Evolutionary conservation across 2,329 filamentous ascomycete genomes (phyloP).

Genomic region (Sclerotinia borealis): DNA sequence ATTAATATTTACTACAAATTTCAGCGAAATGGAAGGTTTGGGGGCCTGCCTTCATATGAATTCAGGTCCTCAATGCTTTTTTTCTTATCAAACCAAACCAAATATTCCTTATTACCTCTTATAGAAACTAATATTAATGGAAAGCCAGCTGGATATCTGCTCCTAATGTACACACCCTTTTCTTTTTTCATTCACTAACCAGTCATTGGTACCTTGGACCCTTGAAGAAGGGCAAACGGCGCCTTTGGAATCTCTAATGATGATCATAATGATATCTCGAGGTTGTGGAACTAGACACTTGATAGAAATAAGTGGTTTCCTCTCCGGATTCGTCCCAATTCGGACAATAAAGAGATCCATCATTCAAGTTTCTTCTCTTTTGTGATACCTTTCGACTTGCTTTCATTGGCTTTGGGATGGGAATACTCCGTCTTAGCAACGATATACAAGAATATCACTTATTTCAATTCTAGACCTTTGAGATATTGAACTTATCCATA

Average conservation of each 20-base stretch:
- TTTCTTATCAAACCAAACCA: not conserved
- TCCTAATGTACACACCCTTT: not conserved
- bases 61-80: too few species aligned
- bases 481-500: not conserved
- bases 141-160: not conserved
- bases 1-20: too few species aligned
- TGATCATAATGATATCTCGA: slow-evolving; percentile 12
- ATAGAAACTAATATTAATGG: not conserved
- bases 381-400: not conserved
- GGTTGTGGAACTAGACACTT: not conserved
- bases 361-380: not conserved
- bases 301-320: not conserved
- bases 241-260: slow-evolving; percentile 8
- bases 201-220: slow-evolving; percentile 5
- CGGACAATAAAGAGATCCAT: slow-evolving; percentile 6
- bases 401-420: not conserved
- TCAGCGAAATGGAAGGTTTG: too few species aligned
- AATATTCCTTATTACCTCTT: not conserved
- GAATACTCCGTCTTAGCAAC: not conserved
- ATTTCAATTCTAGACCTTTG: not conserved
- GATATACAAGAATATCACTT: not conserved
- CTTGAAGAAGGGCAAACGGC: slow-evolving; percentile 5
- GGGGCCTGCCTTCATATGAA: too few species aligned
- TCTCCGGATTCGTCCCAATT: slow-evolving; percentile 9
- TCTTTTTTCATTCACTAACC: not conserved